Conservation (phyloP, 352 stramenopile species). For the Globisporangium nagaii region DNA sequence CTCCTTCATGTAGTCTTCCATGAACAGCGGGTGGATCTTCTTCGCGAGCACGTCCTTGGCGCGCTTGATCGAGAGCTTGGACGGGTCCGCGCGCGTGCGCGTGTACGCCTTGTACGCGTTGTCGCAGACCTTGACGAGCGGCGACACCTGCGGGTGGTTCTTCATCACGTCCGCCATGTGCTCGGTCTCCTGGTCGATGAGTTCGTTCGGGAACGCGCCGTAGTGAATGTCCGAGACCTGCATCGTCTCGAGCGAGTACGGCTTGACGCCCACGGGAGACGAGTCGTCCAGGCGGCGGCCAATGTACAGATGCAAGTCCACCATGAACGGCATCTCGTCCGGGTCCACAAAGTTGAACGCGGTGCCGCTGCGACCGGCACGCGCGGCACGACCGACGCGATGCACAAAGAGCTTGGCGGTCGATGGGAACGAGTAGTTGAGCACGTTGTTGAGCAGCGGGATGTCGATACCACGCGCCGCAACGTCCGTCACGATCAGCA, state of each 20-base stretch:
- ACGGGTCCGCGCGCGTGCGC: constrained; percentile 92
- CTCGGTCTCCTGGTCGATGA: constrained; percentile 96
- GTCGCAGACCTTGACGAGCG: constrained; percentile 87
- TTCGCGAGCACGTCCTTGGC: constrained; percentile 91
- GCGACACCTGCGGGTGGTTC: constrained; percentile 62
- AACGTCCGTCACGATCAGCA: constrained; percentile 94
- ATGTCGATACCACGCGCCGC: constrained; percentile 94
- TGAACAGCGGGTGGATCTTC: constrained; percentile 91
- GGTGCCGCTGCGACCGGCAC: constrained; percentile 92
- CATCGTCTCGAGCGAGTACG: constrained; percentile 93
- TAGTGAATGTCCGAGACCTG: constrained; percentile 97
- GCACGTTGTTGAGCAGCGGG: constrained; percentile 94
- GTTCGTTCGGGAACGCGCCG: constrained; percentile 93
- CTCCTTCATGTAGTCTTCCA: constrained; percentile 81
- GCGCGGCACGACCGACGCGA: constrained; percentile 93
- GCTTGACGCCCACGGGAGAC: constrained; percentile 39
- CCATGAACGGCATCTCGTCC: constrained; percentile 98
- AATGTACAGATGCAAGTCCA: constrained; percentile 97
- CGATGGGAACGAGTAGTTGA: constrained; percentile 95
- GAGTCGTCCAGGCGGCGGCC: constrained; percentile 81
- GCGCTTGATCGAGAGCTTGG: constrained; percentile 92
- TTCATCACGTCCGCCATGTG: constrained; percentile 89
- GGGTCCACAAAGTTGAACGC: constrained; percentile 97
- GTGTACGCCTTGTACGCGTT: constrained; percentile 99
- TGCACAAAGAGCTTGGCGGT: constrained; percentile 95